Evolutionary conservation across 495 filamentous ascomycete genomes (phyloP).

Genomic region (Talaromyces liani): DNA sequence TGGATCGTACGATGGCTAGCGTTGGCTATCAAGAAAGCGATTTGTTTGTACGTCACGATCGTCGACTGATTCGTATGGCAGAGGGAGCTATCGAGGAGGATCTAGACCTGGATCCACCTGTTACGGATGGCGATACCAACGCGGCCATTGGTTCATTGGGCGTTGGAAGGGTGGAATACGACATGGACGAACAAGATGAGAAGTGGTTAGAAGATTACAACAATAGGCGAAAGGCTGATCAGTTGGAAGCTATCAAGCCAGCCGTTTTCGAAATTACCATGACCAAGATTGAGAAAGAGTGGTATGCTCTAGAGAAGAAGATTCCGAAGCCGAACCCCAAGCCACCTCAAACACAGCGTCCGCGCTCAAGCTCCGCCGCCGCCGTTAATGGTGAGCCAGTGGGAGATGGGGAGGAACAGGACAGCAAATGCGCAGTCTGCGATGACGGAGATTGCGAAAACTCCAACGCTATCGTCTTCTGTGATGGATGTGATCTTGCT

Average conservation of each 20-base stretch:
- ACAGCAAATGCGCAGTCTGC: conserved; percentile 95
- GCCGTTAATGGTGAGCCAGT: conserved; percentile 86
- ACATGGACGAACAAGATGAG: conserved; percentile 99
- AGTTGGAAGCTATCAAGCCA: conserved; percentile 74
- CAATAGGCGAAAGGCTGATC: conserved; percentile 57
- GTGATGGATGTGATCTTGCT: conserved; percentile 93
- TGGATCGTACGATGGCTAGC: conserved; percentile 88
- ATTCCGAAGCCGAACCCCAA: conserved; percentile 96
- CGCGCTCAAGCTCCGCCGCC: conserved; percentile 83
- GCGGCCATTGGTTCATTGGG: conserved; percentile 31
- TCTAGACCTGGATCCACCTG: conserved; percentile 54
- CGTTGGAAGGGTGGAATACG: conserved; percentile 86
- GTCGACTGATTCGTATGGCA: conserved; percentile 66
- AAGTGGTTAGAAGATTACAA: conserved; percentile 91
- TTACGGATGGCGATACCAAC: conserved; percentile 55
- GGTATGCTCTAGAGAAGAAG: conserved; percentile 90
- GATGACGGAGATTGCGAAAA: conserved; percentile 99
- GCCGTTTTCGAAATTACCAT: conserved; percentile 96
- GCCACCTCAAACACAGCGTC: conserved; percentile 84
- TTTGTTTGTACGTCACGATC: conserved; percentile 69
- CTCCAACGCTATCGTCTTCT: conserved; percentile 99
- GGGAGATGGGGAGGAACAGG: conserved; percentile 81
- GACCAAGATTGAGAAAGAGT: conserved; percentile 98
- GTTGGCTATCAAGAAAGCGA: conserved; percentile 94
- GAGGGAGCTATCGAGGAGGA: conserved; percentile 81